These are phyloP conservation scores for Cubamyces lactineus DNA, from an alignment of 768 basidiomycete species.

Conservation along the genomic window DNA sequence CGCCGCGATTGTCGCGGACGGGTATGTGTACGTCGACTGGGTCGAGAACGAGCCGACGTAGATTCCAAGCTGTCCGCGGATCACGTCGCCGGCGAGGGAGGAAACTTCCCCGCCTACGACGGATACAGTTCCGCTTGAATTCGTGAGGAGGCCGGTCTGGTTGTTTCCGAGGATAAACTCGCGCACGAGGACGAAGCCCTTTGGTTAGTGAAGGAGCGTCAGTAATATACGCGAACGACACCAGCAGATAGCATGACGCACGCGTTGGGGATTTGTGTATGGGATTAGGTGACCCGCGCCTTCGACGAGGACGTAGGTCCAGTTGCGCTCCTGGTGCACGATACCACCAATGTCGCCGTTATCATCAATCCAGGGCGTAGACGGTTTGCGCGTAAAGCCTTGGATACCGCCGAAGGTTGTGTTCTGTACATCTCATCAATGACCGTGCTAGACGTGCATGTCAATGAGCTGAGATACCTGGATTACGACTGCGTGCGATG, in stretches of 20 bases:
- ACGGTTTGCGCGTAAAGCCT: constrained; percentile 70
- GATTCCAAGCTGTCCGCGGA: constrained; percentile 59
- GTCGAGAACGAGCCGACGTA: constrained; percentile 49
- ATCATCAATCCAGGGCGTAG: constrained; percentile 70
- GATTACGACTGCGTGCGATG: constrained; percentile 39
- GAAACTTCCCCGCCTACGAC: constrained; percentile 58
- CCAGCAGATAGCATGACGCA: constrained; percentile 40
- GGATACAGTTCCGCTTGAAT: constrained; percentile 28
- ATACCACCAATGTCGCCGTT: constrained; percentile 63
- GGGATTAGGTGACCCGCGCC: constrained; percentile 47
- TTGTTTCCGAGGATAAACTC: constrained; percentile 72
- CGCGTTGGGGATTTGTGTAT: constrained; percentile 42
- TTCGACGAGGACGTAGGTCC: constrained; percentile 44
- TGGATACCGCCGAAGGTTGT: constrained; percentile 81
- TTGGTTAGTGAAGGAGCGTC: not conserved
- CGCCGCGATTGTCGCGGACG: constrained; percentile 36
- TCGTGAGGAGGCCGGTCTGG: constrained; percentile 56
- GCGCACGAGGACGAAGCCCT: constrained; percentile 64
- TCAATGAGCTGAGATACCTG: constrained; percentile 41
- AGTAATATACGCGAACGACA: not conserved
- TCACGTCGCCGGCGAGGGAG: constrained; percentile 45
- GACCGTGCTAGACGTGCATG: not conserved
- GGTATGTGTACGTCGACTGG: constrained; percentile 31
- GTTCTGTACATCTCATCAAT: constrained; percentile 48
- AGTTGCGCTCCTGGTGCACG: constrained; percentile 75